phyloP scores from a whole-genome alignment of 2,329 filamentous ascomycete genomes.

The Ophiostoma tasmaniense region DNA sequence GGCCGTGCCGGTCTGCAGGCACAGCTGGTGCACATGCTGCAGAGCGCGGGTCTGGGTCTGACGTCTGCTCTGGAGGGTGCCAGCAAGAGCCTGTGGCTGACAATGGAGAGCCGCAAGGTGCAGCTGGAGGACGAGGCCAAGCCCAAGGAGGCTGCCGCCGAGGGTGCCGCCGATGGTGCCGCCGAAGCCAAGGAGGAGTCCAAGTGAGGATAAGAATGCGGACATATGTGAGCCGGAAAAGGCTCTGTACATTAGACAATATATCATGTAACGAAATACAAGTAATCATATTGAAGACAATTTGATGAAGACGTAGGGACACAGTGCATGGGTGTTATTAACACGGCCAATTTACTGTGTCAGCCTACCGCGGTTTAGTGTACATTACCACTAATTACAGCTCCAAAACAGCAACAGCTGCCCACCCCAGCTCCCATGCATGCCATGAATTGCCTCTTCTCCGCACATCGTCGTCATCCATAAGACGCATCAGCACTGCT shows the following conservation, averaged over 20 bases:
- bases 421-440: constrained; percentile 1
- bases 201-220: neutral
- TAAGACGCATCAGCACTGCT: neutral
- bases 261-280: neutral
- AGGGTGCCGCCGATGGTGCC: neutral
- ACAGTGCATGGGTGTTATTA: neutral
- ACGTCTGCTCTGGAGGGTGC: constrained; percentile 72
- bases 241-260: constrained; percentile 3
- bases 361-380: constrained; percentile 8
- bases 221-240: neutral
- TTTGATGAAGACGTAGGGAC: neutral
- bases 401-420: constrained; percentile 6
- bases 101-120: constrained; percentile 71
- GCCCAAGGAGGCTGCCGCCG: neutral
- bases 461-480: constrained; percentile 13
- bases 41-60: constrained; percentile 68
- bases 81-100: constrained; percentile 74
- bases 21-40: constrained; percentile 73
- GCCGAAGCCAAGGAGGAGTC: constrained; percentile 16
- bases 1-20: constrained; percentile 72
- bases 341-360: constrained; percentile 8
- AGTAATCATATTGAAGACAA: too few relatives aligned
- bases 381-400: neutral
- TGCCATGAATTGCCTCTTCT: constrained; percentile 8
- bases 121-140: constrained; percentile 66